phyloP scores from a whole-genome alignment of 805 yeast genomes.

The Candida tallmaniae region DNA sequence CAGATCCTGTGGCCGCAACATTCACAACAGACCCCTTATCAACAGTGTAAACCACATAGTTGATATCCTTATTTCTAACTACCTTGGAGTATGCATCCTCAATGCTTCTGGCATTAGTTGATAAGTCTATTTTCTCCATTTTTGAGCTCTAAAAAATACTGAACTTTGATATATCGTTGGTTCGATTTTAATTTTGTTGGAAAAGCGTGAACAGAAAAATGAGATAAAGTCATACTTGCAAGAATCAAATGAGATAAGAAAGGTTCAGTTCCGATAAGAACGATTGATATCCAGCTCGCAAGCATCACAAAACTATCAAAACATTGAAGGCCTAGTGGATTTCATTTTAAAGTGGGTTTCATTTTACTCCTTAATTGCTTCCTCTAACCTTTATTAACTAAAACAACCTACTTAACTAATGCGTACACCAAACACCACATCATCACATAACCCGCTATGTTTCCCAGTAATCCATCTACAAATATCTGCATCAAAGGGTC shows the following conservation, averaged over 20 bases:
- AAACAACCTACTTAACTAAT: conserved; percentile 25
- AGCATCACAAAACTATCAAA: too few species aligned
- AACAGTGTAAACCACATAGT: conserved; percentile 82
- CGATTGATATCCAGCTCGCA: too few species aligned
- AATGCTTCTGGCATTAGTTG: conserved; percentile 71
- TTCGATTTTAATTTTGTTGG: too few species aligned
- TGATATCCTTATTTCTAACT: conserved; percentile 61
- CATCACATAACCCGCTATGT: conserved; percentile 39
- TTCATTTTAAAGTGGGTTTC: too few species aligned
- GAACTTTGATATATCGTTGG: conserved; percentile 1
- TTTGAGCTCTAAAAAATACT: too few species aligned
- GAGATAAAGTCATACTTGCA: too few species aligned
- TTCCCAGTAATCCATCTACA: conserved; percentile 25
- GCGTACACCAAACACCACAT: conserved; percentile 47
- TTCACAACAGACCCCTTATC: conserved; percentile 48
- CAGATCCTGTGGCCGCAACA: conserved; percentile 51
- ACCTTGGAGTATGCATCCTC: conserved; percentile 73
- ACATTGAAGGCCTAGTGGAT: too few species aligned
- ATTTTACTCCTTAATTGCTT: too few species aligned
- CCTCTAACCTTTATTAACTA: too few species aligned
- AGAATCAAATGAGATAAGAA: too few species aligned
- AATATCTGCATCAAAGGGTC: conserved; percentile 31
- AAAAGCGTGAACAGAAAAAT: too few species aligned
- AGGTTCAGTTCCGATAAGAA: too few species aligned
- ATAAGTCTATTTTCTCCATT: conserved; percentile 55